phyloP scores from a whole-genome alignment of 345 rosid genomes.

The Populus nigra region DNA sequence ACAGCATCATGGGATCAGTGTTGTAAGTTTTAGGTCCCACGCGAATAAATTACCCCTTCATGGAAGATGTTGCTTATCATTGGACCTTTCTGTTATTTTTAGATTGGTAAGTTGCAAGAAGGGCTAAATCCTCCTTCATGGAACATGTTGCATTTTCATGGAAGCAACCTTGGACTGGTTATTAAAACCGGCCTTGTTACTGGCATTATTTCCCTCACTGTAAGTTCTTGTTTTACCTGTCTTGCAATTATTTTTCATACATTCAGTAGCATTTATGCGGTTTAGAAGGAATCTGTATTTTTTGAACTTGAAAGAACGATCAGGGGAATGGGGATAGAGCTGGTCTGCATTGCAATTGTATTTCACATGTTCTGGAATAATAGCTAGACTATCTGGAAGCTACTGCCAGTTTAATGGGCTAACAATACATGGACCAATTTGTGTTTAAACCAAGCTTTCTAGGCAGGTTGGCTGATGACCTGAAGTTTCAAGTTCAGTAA shows the following conservation, averaged over 20 bases:
- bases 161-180: constrained; percentile 63
- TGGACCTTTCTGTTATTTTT: background rate
- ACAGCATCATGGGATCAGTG: constrained; percentile 67
- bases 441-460: background rate
- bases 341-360: background rate
- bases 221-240: constrained; percentile 22
- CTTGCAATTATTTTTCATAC: background rate
- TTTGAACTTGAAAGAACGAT: background rate
- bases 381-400: background rate
- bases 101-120: constrained; percentile 86
- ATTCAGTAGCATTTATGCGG: background rate
- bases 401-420: background rate
- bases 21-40: constrained; percentile 38
- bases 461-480: background rate
- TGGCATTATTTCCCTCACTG: constrained; percentile 94
- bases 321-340: background rate
- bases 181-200: constrained; percentile 79
- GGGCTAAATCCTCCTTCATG: constrained; percentile 94
- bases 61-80: background rate
- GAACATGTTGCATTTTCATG: constrained; percentile 81
- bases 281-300: background rate
- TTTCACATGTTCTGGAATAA: background rate
- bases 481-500: background rate
- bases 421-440: background rate
- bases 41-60: background rate